phyloP scores from a whole-genome alignment of 306 rosid genomes.

The Argentina anserina region DNA sequence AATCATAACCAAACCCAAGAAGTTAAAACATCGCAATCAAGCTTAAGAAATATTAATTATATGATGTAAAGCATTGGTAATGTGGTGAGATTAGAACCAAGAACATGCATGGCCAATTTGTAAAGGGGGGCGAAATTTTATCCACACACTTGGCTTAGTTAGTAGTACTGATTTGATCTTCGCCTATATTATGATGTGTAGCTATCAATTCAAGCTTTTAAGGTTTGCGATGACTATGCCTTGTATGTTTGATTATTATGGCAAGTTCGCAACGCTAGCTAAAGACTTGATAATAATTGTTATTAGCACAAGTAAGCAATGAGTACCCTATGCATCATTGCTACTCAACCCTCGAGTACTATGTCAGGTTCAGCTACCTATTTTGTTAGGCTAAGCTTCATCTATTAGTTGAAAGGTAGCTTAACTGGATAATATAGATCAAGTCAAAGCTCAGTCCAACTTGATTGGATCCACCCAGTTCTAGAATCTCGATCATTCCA shows the following conservation, averaged over 20 bases:
- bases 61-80: conserved; percentile 7
- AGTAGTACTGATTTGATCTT: background rate
- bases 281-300: background rate
- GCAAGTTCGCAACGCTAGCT: background rate
- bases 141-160: conserved; percentile 1
- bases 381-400: background rate
- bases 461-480: background rate
- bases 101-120: background rate
- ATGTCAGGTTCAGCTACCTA: background rate
- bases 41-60: background rate
- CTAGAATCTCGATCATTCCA: background rate
- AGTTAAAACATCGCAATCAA: conserved; percentile 14
- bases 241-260: background rate
- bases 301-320: background rate
- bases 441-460: background rate
- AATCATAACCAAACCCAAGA: background rate
- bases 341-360: background rate
- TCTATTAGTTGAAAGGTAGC: background rate
- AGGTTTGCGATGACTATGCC: conserved; percentile 1
- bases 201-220: conserved; percentile 1
- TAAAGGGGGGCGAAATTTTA: background rate
- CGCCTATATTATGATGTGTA: background rate
- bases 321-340: background rate
- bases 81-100: background rate
- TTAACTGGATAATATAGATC: background rate